Percentiles rank a stretch among this genome's conserved stretches.
These are phyloP conservation scores for Ogataea degrootiae DNA, from an alignment of 805 yeast species.

Conservation along the genomic window DNA sequence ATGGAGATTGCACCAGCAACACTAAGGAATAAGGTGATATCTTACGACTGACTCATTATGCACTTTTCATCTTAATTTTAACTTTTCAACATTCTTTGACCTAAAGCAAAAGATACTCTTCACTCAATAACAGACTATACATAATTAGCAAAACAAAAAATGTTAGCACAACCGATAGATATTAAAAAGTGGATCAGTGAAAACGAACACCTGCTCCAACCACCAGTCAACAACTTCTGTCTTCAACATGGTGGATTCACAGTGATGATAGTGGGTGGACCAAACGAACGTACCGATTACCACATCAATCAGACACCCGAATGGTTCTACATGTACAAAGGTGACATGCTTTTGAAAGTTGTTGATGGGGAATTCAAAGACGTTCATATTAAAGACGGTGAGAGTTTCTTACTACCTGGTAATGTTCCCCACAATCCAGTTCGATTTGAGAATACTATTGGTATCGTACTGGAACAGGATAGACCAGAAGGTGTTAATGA, in stretches of 20 bases:
- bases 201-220: conserved; percentile 70
- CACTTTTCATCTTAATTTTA: too few relatives aligned
- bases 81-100: too few relatives aligned
- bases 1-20: too few relatives aligned
- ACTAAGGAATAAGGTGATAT: too few relatives aligned
- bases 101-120: too few relatives aligned
- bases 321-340: conserved; percentile 85
- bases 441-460: conserved; percentile 79
- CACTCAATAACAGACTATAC: too few relatives aligned
- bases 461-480: conserved; percentile 89
- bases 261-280: conserved; percentile 95
- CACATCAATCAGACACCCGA: conserved; percentile 94
- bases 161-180: conserved; percentile 69
- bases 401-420: conserved; percentile 80
- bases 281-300: conserved; percentile 89
- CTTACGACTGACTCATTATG: too few relatives aligned
- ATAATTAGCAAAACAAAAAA: conserved; percentile 34
- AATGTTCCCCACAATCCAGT: conserved; percentile 89
- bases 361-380: conserved; percentile 79
- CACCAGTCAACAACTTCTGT: conserved; percentile 90
- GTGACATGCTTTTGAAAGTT: conserved; percentile 77
- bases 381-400: conserved; percentile 75
- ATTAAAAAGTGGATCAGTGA: conserved; percentile 77
- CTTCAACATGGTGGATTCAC: conserved; percentile 90
- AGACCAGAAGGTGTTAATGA: conserved; percentile 71